phyloP scores from a whole-genome alignment of 164 flowering plant genomes.

The Houttuynia cordata region DNA sequence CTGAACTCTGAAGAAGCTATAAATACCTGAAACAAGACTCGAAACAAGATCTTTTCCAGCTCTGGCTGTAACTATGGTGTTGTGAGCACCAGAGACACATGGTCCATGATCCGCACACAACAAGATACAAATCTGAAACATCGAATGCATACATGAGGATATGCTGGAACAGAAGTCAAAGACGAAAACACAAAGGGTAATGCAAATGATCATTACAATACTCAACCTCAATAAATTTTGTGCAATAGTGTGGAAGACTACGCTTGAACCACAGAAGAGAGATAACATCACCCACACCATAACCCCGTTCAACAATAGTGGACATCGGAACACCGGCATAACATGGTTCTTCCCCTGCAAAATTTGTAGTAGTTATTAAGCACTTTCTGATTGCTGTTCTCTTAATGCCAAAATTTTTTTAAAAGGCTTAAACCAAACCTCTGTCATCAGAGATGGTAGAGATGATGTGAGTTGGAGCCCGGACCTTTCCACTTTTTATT shows the following conservation, averaged over 20 bases:
- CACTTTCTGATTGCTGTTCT: too few species aligned
- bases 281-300: constrained; percentile 90
- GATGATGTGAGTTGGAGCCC: constrained; percentile 95
- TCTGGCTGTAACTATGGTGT: constrained; percentile 93
- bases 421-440: constrained; percentile 29
- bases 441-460: constrained; percentile 98
- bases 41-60: constrained; percentile 98
- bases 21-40: constrained; percentile 85
- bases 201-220: neutral
- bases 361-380: too few species aligned
- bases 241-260: constrained; percentile 91
- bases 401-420: too few species aligned
- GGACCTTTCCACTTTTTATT: constrained; percentile 95
- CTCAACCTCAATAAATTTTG: constrained; percentile 84
- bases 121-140: constrained; percentile 82
- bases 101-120: constrained; percentile 99
- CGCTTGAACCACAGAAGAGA: constrained; percentile 95
- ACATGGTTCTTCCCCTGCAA: constrained; percentile 81
- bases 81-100: constrained; percentile 99
- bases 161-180: too few species aligned
- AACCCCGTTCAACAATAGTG: constrained; percentile 76
- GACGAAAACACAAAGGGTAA: too few species aligned
- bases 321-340: constrained; percentile 98
- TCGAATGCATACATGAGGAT: neutral
- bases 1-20: neutral